Evolutionary conservation across 305 asterid species (phyloP).

Genomic region (Lippia alba): DNA sequence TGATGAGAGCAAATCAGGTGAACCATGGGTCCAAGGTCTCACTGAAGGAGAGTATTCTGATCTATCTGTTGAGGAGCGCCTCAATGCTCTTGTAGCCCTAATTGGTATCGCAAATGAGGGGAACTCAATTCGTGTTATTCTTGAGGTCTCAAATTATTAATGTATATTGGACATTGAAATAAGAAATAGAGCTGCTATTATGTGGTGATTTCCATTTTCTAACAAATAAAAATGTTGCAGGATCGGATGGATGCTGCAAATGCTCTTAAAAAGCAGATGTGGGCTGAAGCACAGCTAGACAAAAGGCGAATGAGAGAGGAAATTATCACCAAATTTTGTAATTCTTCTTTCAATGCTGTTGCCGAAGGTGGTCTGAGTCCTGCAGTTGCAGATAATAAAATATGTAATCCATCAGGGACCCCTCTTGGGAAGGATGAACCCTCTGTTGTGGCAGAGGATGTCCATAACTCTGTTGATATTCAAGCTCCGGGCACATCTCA

Average conservation of each 20-base stretch:
- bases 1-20: conserved; percentile 88
- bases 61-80: conserved; percentile 95
- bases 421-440: conserved; percentile 55
- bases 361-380: conserved; percentile 77
- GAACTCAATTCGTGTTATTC: conserved; percentile 85
- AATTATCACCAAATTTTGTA: conserved; percentile 56
- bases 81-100: conserved; percentile 86
- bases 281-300: conserved; percentile 97
- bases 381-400: conserved; percentile 52
- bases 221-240: conserved; percentile 54
- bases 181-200: conserved; percentile 17
- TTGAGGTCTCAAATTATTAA: conserved; percentile 67
- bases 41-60: conserved; percentile 98
- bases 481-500: conserved; percentile 51
- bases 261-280: conserved; percentile 95
- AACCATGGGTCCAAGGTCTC: conserved; percentile 96
- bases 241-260: conserved; percentile 94
- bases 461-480: conserved; percentile 48
- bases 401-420: conserved; percentile 49
- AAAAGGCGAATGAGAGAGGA: conserved; percentile 92
- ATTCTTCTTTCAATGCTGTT: conserved; percentile 58
- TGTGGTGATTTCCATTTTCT: conserved; percentile 27
- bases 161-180: conserved; percentile 13
- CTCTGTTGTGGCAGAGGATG: conserved; percentile 53
- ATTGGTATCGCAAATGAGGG: conserved; percentile 97